These are phyloP conservation scores for Artemisia princeps DNA, from an alignment of 140 eudicot genomes.

Conservation along the genomic window DNA sequence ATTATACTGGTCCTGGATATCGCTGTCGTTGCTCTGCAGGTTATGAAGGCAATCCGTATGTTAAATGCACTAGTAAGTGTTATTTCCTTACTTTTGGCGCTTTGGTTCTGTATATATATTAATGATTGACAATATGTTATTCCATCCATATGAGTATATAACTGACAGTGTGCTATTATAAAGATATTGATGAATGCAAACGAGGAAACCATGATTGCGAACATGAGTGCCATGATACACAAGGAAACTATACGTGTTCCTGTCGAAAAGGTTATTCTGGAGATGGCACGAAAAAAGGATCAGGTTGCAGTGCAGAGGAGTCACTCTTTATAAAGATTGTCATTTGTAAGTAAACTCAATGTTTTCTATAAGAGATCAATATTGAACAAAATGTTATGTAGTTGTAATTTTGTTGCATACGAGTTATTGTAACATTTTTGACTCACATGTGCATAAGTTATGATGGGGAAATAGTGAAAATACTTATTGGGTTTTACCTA, in stretches of 20 bases:
- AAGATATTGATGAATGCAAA: conserved; percentile 37
- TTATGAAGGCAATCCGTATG: conserved; percentile 36
- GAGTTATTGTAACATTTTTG: too few species aligned
- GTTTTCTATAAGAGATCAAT: too few species aligned
- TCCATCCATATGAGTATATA: too few species aligned
- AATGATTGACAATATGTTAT: too few species aligned
- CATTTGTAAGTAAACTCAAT: conserved; percentile 1
- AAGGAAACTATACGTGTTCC: conserved; percentile 23
- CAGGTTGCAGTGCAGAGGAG: not conserved
- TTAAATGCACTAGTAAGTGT: conserved; percentile 22
- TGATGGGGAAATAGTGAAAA: too few species aligned
- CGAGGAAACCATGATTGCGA: conserved; percentile 15
- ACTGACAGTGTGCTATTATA: too few species aligned
- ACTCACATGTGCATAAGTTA: too few species aligned
- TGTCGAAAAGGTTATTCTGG: conserved; percentile 33
- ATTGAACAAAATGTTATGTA: too few species aligned
- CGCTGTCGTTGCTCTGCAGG: conserved; percentile 28
- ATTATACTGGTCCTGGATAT: conserved; percentile 29
- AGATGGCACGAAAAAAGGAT: conserved; percentile 27
- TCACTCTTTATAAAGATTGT: not conserved
- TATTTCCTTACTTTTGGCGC: not conserved
- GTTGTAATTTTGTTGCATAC: too few species aligned
- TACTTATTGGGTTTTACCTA: too few species aligned
- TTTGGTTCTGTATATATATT: too few species aligned
- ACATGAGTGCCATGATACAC: conserved; percentile 10